Base-by-base conservation (phyloP, 202 grass and related monocot genomes). In the Carex sylvatica region DNA sequence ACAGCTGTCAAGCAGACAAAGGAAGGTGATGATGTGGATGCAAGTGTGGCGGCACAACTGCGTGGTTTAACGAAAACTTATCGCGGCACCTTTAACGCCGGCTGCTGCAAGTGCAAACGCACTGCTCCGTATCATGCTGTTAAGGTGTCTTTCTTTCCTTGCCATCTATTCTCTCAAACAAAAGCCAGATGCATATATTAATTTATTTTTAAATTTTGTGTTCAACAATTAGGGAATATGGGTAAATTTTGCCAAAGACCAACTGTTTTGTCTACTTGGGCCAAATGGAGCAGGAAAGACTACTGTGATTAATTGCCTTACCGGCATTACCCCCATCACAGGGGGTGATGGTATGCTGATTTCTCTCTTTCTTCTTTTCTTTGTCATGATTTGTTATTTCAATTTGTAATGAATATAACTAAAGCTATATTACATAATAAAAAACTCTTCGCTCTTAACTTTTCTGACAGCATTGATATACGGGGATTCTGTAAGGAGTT, bases 281-380 rank as follows among this genome's bases (percentile, higher is more conserved):
- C 92, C 95, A 6, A 95, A 98, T 81, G 95, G 92, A 88, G 96
- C 96, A 51, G 92, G 95, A 84, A 98, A 98, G 87, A 98, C 95
- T 78, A 98, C 95, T 63, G 86, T 92, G 49, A 98, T 95, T 73
- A 92, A 87, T 80, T 98, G 95, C 83, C 83, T 95, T 82, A 98
- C 92, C 70, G 92, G 95, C 53, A 93, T 95, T 83, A 98, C 92
- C 73, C 95, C 95, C 73, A 85, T 95, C 65, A 98, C 95, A 46
- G 92, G 86, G 22, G 92, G 95, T 13, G 92, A 95, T 89, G 95
- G 95, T 95, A 80, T 1, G 36, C 60, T 78, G 61, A 83, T 75
- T 73, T 72, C 70, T 89, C 65, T 16, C 66, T 83, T 30, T 14
- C 16, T 42, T 54, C 18, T 84, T 78, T 82, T 36, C 75, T 86